phyloP scores from a whole-genome alignment of 2,329 filamentous ascomycete species.

The Aspergillus awamori region DNA sequence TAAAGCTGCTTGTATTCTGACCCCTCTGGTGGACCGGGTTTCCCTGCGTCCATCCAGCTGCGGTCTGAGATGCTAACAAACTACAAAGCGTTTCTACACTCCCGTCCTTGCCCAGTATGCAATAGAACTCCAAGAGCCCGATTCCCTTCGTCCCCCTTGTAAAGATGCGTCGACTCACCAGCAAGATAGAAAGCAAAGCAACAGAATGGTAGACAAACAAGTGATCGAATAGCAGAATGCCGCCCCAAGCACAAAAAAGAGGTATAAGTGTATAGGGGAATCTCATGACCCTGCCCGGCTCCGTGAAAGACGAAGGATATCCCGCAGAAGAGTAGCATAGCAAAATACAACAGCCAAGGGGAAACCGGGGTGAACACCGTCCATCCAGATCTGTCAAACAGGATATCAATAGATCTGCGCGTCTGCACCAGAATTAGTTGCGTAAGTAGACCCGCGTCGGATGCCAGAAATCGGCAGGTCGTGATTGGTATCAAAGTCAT shows the following conservation, averaged over 20 bases:
- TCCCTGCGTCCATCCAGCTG: background rate
- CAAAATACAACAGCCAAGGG: conserved; percentile 1
- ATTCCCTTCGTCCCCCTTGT: background rate
- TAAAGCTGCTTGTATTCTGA: background rate
- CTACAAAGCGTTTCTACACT: background rate
- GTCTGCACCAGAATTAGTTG: conserved; percentile 18
- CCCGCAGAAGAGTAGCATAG: conserved; percentile 4
- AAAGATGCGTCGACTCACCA: background rate
- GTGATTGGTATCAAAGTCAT: conserved; percentile 22
- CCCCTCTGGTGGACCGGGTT: background rate
- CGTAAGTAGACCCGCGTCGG: conserved; percentile 5
- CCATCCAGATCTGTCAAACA: conserved; percentile 1
- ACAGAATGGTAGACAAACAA: background rate
- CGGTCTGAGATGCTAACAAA: background rate
- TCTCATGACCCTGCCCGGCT: conserved; percentile 12
- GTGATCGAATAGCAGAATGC: conserved; percentile 15
- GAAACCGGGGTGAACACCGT: conserved; percentile 1
- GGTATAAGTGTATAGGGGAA: conserved; percentile 24
- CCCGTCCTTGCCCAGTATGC: background rate
- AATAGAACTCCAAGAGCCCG: background rate
- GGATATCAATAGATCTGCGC: conserved; percentile 7
- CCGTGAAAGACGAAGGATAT: conserved; percentile 1
- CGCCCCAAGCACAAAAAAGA: conserved; percentile 14
- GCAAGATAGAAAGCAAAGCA: background rate
- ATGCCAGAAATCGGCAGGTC: conserved; percentile 7